phyloP scores from a whole-genome alignment of 2,329 filamentous ascomycete genomes.

The Fusarium fracticaudum region DNA sequence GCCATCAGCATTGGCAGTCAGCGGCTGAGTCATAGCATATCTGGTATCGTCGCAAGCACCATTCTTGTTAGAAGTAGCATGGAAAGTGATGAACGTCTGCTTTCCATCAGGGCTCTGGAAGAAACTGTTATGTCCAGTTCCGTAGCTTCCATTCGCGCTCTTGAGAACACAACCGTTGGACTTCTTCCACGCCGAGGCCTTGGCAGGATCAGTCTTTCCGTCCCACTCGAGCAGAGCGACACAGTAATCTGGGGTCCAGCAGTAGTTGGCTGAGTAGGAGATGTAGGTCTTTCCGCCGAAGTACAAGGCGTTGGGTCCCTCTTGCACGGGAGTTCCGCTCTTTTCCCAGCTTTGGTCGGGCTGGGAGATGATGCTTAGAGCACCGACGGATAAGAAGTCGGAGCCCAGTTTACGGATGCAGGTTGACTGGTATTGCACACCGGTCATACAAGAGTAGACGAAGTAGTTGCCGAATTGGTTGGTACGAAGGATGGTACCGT shows the following conservation, averaged over 20 bases:
- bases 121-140: slow-evolving; percentile 67
- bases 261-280: slow-evolving; percentile 64
- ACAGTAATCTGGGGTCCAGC: slow-evolving; percentile 64
- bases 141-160: slow-evolving; percentile 65
- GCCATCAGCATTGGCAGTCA: slow-evolving; percentile 61
- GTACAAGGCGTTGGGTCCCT: slow-evolving; percentile 64
- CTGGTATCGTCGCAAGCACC: slow-evolving; percentile 63
- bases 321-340: slow-evolving; percentile 61
- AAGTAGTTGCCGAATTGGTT: slow-evolving; percentile 60
- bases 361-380: slow-evolving; percentile 58
- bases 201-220: slow-evolving; percentile 57
- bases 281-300: slow-evolving; percentile 62
- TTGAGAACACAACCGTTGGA: slow-evolving; percentile 59
- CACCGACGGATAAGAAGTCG: slow-evolving; percentile 53
- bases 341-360: slow-evolving; percentile 63
- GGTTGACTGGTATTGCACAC: slow-evolving; percentile 49
- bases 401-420: slow-evolving; percentile 53
- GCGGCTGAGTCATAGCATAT: slow-evolving; percentile 62
- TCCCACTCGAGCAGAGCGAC: slow-evolving; percentile 65
- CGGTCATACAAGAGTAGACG: slow-evolving; percentile 63
- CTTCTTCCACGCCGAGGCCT: slow-evolving; percentile 60
- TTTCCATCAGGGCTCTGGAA: slow-evolving; percentile 64
- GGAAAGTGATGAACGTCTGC: slow-evolving; percentile 65
- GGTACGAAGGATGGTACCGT: slow-evolving; percentile 62
- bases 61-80: slow-evolving; percentile 59